Evolutionary conservation across 108 stramenopile species (phyloP).

Genomic region (Nitzschia palea): DNA sequence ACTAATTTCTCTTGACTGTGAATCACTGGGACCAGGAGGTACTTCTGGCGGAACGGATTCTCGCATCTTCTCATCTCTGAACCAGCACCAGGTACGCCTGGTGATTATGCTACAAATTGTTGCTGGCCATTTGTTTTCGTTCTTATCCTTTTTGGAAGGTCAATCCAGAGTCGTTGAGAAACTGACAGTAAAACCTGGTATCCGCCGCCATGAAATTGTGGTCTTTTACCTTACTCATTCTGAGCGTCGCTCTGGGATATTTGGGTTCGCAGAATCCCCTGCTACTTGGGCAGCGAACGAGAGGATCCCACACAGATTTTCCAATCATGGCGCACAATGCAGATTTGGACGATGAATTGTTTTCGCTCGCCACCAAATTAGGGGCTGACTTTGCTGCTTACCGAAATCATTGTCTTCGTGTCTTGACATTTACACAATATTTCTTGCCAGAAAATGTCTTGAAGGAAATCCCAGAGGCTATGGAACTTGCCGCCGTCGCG

Average conservation of each 20-base stretch:
- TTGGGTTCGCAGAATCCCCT: constrained; percentile 23
- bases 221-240: too few species aligned
- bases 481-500: constrained; percentile 42
- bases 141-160: too few species aligned
- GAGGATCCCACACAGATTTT: constrained; percentile 1
- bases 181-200: too few species aligned
- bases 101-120: too few species aligned
- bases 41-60: too few species aligned
- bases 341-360: constrained; percentile 26
- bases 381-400: constrained; percentile 37
- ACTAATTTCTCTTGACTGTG: too few species aligned
- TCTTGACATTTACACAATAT: constrained; percentile 47
- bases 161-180: too few species aligned
- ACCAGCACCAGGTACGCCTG: too few species aligned
- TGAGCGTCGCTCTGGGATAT: not conserved
- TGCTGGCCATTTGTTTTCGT: too few species aligned
- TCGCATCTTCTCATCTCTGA: too few species aligned
- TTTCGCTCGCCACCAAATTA: not conserved
- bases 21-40: too few species aligned
- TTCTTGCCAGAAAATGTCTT: constrained; percentile 13
- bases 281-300: constrained; percentile 17
- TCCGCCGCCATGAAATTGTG: too few species aligned
- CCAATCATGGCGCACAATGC: constrained; percentile 11
- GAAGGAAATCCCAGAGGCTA: constrained; percentile 22
- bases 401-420: constrained; percentile 56